Percentiles rank a stretch among this genome's conserved stretches.
Evolutionary conservation across 495 filamentous ascomycete species (phyloP).

Genomic region (Penicillium soppii): DNA sequence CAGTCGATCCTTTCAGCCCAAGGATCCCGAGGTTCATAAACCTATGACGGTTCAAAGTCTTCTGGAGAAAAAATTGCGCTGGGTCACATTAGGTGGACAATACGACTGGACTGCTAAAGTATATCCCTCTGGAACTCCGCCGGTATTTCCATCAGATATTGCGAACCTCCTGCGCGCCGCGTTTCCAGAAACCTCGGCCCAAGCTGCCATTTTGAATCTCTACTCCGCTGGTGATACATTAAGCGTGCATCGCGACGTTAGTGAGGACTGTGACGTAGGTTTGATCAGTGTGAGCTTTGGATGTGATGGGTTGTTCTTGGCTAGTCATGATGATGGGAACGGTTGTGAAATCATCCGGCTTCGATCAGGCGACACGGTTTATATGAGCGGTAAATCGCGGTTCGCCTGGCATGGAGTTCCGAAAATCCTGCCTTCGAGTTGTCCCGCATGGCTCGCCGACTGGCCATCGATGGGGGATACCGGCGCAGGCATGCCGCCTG

Average conservation of each 20-base stretch:
- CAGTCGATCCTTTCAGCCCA: constrained; percentile 50
- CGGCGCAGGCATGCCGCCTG: constrained; percentile 17
- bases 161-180: constrained; percentile 58
- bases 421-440: constrained; percentile 72
- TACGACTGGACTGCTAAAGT: constrained; percentile 89
- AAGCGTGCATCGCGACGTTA: constrained; percentile 86
- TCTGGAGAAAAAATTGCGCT: constrained; percentile 76
- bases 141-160: constrained; percentile 73
- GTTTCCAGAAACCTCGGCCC: constrained; percentile 70
- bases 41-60: constrained; percentile 63
- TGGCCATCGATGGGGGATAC: constrained; percentile 63
- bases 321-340: constrained; percentile 38
- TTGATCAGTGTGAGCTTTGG: constrained; percentile 84
- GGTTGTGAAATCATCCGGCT: constrained; percentile 63
- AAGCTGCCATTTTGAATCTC: constrained; percentile 90
- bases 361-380: constrained; percentile 76
- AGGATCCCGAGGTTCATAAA: constrained; percentile 66
- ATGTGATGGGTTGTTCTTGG: constrained; percentile 78
- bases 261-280: constrained; percentile 70
- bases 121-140: constrained; percentile 68
- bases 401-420: constrained; percentile 96
- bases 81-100: constrained; percentile 90
- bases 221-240: constrained; percentile 87
- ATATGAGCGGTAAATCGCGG: constrained; percentile 74
- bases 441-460: constrained; percentile 67